Base-by-base conservation (phyloP, 2,329 filamentous ascomycete species). In the Penicillium capsulatum region DNA sequence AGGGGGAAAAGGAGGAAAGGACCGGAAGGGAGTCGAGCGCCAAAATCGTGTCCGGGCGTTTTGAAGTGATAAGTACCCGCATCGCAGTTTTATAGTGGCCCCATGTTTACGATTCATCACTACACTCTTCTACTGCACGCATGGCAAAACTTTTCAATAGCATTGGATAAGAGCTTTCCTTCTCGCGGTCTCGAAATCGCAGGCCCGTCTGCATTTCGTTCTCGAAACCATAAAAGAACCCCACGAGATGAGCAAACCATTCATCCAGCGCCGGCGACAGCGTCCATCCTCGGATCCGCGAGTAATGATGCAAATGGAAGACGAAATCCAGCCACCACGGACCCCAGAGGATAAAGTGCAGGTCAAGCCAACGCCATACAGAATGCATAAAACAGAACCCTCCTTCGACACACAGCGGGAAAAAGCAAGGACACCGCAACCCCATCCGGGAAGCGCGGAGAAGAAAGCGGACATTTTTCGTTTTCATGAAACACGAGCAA, bases 351-450 rank as follows among this genome's bases (percentile, higher is more conserved):
- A 61, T 38, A 46, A 54, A 53, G 46, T 57, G 56, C 53, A 59
- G 57, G 57, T 63, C 59, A 61, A 62, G 61, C 59, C 59, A 66
- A 66, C 64, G 64, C 63, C 64, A 63, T 57, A 64, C 54, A 59
- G 51, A 66, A 66, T 66, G 63, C 63, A 65, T 65, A n/a, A n/a
- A n/a, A n/a, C 5, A 55, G 46, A 62, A 62, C 51, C 50, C 57
- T 54, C 38, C 22, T 41, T 38, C 36, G 35, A 45, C 38, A 49
- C 44, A 40, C 39, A 37, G 20, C 33, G 32, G 19, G 16, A 27
- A 38, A 24, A 16, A 16, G 34, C 26, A 27, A 43, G 15, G 36
- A 17, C 15, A 32, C 28, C 20, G 36, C 28, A 43, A 36, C 24
- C 32, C 35, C 31, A 34, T 40, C 17, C 26, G 16, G 34, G 19